Base-by-base conservation (phyloP, 2,329 filamentous ascomycete species). In the Neofusicoccum ribis region DNA sequence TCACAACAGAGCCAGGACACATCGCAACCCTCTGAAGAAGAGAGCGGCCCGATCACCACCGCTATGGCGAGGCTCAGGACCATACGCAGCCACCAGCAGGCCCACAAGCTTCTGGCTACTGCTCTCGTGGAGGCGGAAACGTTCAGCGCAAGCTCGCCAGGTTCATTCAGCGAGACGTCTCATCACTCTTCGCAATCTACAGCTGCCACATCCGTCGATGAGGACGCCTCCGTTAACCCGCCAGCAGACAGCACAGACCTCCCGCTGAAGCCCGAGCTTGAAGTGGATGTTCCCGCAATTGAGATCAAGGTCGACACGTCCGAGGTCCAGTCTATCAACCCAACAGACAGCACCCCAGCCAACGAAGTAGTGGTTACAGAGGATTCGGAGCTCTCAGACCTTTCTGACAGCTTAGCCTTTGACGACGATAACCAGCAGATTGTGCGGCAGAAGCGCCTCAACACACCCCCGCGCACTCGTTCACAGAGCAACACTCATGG, bases 301-400 rank as follows among this genome's bases (percentile, higher is more conserved):
- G 69, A 71, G 58, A 71, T 73, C 65, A 49, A 64, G 11, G 72
- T 74, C 64, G 74, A 72, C 65, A 64, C 68, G 23, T 51, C 63
- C 17, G 63, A 47, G 15, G 63, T 34, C 5, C 34, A 64, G 11
- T 34, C 23, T 17, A 11, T 43, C 36, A 51, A 34, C 15, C 47
- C 59, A 9, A 3, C 34, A 6, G 31, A 27, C 12, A n/a, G 41
- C 7, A 31, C 14, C 27, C 20, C 15, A 6, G 39, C 20, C 17
- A 64, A 39, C 41, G 39, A 36, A 17, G 37, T 11, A 31, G 27
- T 31, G 6, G n/a, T 9, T 23, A 4, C 43, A 9, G 39, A 64
- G 5, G 47, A 50, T 3, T 80, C 78, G 49, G 76, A 78, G 37
- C 72, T 80, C 63, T 78, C 76, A 69, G 77, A 79, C 34, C 73